Evolutionary conservation across 768 basidiomycete genomes (phyloP), one percentile per base, ranked within the genome.

Genomic region (Psilocybe cyanescens): DNA sequence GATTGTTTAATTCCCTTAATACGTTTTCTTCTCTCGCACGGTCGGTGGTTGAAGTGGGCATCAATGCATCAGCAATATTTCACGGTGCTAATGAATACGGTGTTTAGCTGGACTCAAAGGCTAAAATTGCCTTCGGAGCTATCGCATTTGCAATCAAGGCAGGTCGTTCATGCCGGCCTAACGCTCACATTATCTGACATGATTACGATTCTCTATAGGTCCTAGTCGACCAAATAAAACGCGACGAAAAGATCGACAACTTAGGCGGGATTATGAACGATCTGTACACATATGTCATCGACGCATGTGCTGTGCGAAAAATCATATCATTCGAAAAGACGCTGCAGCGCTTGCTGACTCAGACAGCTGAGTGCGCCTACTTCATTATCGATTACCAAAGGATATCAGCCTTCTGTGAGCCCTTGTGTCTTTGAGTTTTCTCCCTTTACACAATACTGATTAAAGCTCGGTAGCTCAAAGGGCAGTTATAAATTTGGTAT

Each of bases 301-400:
- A 54, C 12, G 33, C 17, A 8, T 31, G 19, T 6, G 2, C 31
- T 12, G 35, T 41, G 17, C 31, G 35, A 16, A 54, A 54, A 14
- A 54, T 54, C 24, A 19, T 24, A 16, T 35, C 53, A 11, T 54
- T 33, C 35, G 30, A 54, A 19, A 54, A 54, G n/a, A 35, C 37
- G 14, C 53, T 54, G 11, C 30, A 54, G 14, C 31, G 37, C 5
- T 54, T 54, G 53, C 53, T 54, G 2, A 54, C 53, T 12, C 53
- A 54, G 53, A 54, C 53, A 16, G 37, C 33, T 3, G 53, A 54
- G 35, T 54, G 53, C 33, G 53, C 53, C 6, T 54, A 54, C 33
- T 54, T 54, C 12, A 54, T 54, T 24, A 33, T 31, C 2, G 53
- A 54, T 11, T 54, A 54, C 53, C 31, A 37, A 8, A 35, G 28